Base-by-base conservation (phyloP, 192 early-diverging fungal species). In the Coemansia sp. region DNA sequence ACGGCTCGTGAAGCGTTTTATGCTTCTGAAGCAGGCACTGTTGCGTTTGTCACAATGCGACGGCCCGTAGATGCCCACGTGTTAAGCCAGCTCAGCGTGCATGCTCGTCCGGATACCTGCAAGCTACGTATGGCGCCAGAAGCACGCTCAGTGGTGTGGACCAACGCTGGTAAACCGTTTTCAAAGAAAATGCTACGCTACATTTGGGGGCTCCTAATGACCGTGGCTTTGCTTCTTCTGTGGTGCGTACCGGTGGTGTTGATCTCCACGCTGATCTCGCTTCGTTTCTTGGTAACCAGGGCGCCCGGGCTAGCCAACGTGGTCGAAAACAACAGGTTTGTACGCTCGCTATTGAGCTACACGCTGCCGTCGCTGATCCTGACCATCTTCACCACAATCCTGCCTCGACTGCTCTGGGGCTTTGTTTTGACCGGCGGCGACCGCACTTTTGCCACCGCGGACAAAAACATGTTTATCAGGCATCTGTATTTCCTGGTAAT, bases 21-120 rank as follows among this genome's bases (percentile, higher is more conserved):
- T 34, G 22, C 17, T 5, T 43, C 45, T 7, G 63, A 66, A 5
- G 63, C 56, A 2, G 62, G 88, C 8, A 84, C 84, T 5, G 85
- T 89, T 38, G 92, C 88, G 2, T 93, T 93, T 66, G 91, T 93
- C 15, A 93, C 91, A 5, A 91, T 91, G 81, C 82, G 86, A 62
- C 78, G 85, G 15, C 79, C 91, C 6, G 79, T 79, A 14, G 88
- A 90, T 63, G 92, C 92, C 73, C 85, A 87, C 72, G 70, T 90
- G 12, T 76, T 88, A 33, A 78, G 87, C 34, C 91, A 92, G 75
- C 85, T 87, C 2, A 85, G 88, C 56, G 85, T 90, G 28, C 77
- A 88, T 45, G 75, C 87, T 6, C 81, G 85, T 54, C 91, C 92
- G 2, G 86, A 88, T 48, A 70, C 85, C 8, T 87, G 88, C 51